Percentiles rank a stretch among this genome's conserved stretches.
Evolutionary conservation across 768 basidiomycete genomes (phyloP).

Genomic region (Termitomyces sp.): DNA sequence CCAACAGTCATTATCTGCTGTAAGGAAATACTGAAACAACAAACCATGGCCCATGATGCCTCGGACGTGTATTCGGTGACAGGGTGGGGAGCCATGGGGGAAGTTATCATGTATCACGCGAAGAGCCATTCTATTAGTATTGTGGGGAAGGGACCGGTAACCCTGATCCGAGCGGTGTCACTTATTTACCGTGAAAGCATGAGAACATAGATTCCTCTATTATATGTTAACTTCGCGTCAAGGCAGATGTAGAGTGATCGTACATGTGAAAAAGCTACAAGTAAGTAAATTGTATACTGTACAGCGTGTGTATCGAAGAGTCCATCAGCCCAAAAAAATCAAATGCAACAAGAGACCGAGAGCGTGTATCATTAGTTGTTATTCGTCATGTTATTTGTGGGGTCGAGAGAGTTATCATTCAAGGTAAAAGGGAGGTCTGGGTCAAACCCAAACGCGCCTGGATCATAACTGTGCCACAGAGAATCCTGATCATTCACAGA

Average conservation of each 20-base stretch:
- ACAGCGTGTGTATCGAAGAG: slow-evolving; percentile 1
- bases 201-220: neutral
- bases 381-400: slow-evolving; percentile 31
- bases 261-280: neutral
- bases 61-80: slow-evolving; percentile 74
- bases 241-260: neutral
- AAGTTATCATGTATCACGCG: slow-evolving; percentile 1
- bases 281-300: slow-evolving; percentile 5
- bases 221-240: neutral
- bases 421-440: slow-evolving; percentile 73
- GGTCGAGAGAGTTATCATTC: slow-evolving; percentile 35
- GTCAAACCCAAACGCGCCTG: slow-evolving; percentile 68
- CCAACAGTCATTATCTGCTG: neutral
- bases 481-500: slow-evolving; percentile 42
- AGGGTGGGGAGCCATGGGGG: slow-evolving; percentile 59
- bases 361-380: slow-evolving; percentile 18
- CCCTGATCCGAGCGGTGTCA: slow-evolving; percentile 6
- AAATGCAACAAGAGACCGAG: slow-evolving; percentile 3
- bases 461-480: slow-evolving; percentile 64
- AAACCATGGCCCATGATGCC: slow-evolving; percentile 84
- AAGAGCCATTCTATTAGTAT: neutral
- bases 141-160: slow-evolving; percentile 9
- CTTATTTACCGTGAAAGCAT: neutral
- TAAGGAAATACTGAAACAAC: slow-evolving; percentile 14
- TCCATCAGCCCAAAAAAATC: neutral